Base-by-base conservation (phyloP, 2,329 filamentous ascomycete genomes). In the Atkinsonella texensis region DNA sequence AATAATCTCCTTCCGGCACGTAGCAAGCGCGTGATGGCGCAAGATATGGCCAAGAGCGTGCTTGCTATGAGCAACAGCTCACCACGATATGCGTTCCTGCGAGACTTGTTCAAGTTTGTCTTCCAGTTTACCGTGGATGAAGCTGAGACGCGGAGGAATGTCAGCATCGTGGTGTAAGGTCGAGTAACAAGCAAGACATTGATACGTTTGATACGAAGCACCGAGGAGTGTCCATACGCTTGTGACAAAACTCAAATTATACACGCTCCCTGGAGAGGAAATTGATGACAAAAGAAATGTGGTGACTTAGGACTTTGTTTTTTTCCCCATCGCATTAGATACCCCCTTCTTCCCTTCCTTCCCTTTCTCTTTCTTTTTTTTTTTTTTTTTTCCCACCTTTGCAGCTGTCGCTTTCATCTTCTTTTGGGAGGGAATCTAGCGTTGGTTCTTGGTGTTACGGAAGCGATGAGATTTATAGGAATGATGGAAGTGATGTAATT, bases 41-140 rank as follows among this genome's bases (percentile, higher is more conserved):
- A 74, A n/a, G 89, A 96, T 58, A 80, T 94, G 55, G 87, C 86
- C 38, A 85, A 84, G 65, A 87, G 87, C 48, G 85, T 95, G 7
- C 74, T 78, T 49, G 84, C 84, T 73, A 87, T 95, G 79, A 79
- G 79, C 49, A 74, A 80, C 52, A 82, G 80, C 39, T 76, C 76
- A 31, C 62, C 67, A 52, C 81, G 89, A 59, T 93, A 93, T 66
- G 73, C 73, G 9, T 96, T 91, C 75, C 70, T 96, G 56, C 76
- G 81, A 48, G 89, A 95, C 60, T 73, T 96, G 13, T 96, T 87
- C 70, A 79, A 80, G 50, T 75, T 91, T 41, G 89, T 95, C 2
- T 95, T 94, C 65, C 86, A 88, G 3, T 91, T 91, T 62, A 80
- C 84, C 46, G 69, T 89, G 15, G 88, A 95, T 51, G 89, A 95